Base-by-base conservation (phyloP, 1,139 yeast species). In the Suhomyces chickasaworum region DNA sequence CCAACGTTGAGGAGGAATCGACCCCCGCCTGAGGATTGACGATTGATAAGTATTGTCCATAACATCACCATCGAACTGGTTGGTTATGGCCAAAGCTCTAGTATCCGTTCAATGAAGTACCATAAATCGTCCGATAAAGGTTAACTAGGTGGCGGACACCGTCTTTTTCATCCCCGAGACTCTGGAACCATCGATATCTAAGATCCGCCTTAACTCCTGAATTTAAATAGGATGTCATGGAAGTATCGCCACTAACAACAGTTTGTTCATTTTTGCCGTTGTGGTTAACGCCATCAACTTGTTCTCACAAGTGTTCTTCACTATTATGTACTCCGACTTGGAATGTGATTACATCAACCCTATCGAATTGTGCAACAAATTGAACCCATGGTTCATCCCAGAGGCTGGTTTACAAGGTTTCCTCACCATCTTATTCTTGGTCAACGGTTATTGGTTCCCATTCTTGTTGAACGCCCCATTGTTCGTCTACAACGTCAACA, bases 291-390 rank as follows among this genome's bases (percentile, higher is more conserved):
- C 95, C 52, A 81, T 86, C 57, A 89, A 88, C 77, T 77, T 91
- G 71, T 90, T 91, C 64, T 76, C 88, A 27, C 97, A 90, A 71
- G 97, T 90, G 46, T 91, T 86, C 69, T 89, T 90, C 77, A 89
- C 96, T 37, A 89, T 90, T 66, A 83, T 89, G 84, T 90, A 86
- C 74, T 87, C 95, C 54, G 98, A 91, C 69, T 78, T 90, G 66
- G 97, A 90, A 70, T 87, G 93, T 60, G 98, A 91, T 65, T 91
- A 90, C 73, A 89, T 91, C 74, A 93, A 93, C 67, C 98, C 98
- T 43, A 90, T 93, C 65, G 99, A 95, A 68, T 78, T 93, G 58
- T 93, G 99, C 75, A 89, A 89, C 73, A 87, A 88, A 63, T 81
- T 93, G 61, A 93, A 93, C 75, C 85, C 86, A 59, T 86, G 89